Evolutionary conservation across 345 rosid genomes (phyloP).

Genomic region (Bruguiera parviflora): DNA sequence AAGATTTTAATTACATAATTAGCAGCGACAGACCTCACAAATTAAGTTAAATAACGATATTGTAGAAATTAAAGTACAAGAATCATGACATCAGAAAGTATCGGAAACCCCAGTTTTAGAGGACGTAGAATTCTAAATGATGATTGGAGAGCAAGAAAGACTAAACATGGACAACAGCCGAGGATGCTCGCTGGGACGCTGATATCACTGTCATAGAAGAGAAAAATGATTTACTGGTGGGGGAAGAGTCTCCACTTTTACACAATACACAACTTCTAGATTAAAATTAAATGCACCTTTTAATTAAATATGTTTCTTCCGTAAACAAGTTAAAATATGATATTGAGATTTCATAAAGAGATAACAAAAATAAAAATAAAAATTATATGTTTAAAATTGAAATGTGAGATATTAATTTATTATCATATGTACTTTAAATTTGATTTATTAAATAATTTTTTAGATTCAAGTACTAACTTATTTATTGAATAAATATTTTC

Average conservation of each 20-base stretch:
- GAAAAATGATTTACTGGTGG: not conserved
- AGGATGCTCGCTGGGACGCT: slow-evolving; percentile 3
- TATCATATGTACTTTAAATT: too few relatives aligned
- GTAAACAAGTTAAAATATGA: too few relatives aligned
- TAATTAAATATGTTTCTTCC: not conserved
- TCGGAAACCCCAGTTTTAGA: slow-evolving; percentile 23
- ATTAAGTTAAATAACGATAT: too few relatives aligned
- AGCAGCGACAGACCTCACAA: not conserved
- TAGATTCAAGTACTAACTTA: too few relatives aligned
- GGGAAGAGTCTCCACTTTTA: slow-evolving; percentile 2
- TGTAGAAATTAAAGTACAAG: slow-evolving; percentile 11
- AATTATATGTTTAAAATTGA: too few relatives aligned
- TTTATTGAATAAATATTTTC: too few relatives aligned
- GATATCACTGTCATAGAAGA: slow-evolving; percentile 11
- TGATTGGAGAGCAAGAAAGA: slow-evolving; percentile 7
- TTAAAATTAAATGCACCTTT: too few relatives aligned
- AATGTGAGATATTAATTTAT: too few relatives aligned
- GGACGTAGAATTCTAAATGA: slow-evolving; percentile 19
- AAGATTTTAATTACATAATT: not conserved
- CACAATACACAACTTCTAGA: not conserved
- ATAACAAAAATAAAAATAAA: too few relatives aligned
- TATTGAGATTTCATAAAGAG: too few relatives aligned
- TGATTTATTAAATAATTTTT: too few relatives aligned
- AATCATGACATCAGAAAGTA: slow-evolving; percentile 12
- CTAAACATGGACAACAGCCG: slow-evolving; percentile 25